Evolutionary conservation across 768 basidiomycete species (phyloP).

Genomic region (Collybia sp.): DNA sequence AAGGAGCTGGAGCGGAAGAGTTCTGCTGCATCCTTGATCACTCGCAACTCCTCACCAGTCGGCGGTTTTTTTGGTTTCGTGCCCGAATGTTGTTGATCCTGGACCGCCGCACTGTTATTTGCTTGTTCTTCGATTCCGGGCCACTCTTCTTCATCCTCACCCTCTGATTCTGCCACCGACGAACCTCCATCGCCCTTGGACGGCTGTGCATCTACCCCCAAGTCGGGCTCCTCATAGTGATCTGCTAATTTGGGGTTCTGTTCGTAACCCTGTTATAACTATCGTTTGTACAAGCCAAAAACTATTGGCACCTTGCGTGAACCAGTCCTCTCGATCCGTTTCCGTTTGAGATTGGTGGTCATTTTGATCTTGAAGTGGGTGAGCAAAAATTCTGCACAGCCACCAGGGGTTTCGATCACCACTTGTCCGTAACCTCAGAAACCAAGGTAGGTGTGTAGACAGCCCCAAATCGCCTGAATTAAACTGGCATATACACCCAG

Average conservation of each 20-base stretch:
- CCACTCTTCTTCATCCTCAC: slow-evolving; percentile 22
- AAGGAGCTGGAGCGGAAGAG: slow-evolving; percentile 77
- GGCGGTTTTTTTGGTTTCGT: slow-evolving; percentile 48
- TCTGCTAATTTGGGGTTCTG: background rate
- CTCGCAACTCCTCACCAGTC: slow-evolving; percentile 64
- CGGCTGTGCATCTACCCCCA: background rate
- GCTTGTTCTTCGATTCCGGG: slow-evolving; percentile 14
- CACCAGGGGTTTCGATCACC: background rate
- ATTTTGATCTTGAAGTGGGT: slow-evolving; percentile 9
- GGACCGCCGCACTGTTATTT: slow-evolving; percentile 1
- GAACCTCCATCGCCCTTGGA: slow-evolving; percentile 3
- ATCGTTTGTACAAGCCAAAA: background rate
- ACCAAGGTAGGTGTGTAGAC: too few species aligned
- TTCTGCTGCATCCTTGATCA: slow-evolving; percentile 69
- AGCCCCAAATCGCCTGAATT: too few species aligned
- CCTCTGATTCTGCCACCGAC: slow-evolving; percentile 6
- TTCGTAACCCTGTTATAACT: background rate
- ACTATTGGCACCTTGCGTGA: background rate
- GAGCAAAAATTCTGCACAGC: slow-evolving; percentile 4
- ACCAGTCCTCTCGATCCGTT: background rate
- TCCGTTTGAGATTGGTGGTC: background rate
- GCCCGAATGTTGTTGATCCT: slow-evolving; percentile 7
- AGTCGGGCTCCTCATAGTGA: background rate
- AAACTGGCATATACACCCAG: too few species aligned
- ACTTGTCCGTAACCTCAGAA: too few species aligned